Evolutionary conservation across 805 yeast species (phyloP), one percentile per base, ranked within the genome.

Genomic region (Candida caryicola): DNA sequence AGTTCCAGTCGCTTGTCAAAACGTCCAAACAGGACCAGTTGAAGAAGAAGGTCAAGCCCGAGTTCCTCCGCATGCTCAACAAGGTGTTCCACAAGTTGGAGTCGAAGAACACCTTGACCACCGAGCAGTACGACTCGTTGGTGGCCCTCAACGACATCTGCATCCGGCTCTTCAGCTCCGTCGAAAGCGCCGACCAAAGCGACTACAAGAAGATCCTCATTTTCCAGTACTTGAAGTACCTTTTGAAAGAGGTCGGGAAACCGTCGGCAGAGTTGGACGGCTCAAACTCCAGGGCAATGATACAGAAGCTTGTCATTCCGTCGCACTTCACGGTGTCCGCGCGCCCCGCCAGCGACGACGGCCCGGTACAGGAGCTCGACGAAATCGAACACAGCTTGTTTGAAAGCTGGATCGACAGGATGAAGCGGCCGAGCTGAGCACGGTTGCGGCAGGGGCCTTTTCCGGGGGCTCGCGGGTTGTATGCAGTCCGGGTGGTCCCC

Each of bases 341-440:
- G 6, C 16, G 29, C 12, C 28, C 14, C 7, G 27, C 14, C 4
- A 27, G 33, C 3, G 37, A 33, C 18, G n/a, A 13, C 14, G 23
- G 36, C 25, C 14, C 25, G 7, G n/a, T 32, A n/a, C 18, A 30
- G 25, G 46, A 36, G 21, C 58, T 62, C 45, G 73, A 68, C 41
- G 74, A 69, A 27, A 66, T 69, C 14, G 74, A 69, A 40, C 50
- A 51, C 12, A 66, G 71, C 36, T 54, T 69, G 23, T 48, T 67
- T 23, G 67, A 61, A 19, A 56, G 69, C 5, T 69, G 74, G 74
- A 57, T 68, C n/a, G 67, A 64, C 29, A 56, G 55, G 34, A 63
- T 64, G 68, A 45, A 36, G n/a, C n/a, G n/a, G n/a, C n/a, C n/a
- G 21, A 9, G 33, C 28, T 4, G 13, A 25, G 13, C 28, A 25